These are phyloP conservation scores for Tetracentron sinense DNA, from an alignment of 164 flowering plant species.

Conservation along the genomic window DNA sequence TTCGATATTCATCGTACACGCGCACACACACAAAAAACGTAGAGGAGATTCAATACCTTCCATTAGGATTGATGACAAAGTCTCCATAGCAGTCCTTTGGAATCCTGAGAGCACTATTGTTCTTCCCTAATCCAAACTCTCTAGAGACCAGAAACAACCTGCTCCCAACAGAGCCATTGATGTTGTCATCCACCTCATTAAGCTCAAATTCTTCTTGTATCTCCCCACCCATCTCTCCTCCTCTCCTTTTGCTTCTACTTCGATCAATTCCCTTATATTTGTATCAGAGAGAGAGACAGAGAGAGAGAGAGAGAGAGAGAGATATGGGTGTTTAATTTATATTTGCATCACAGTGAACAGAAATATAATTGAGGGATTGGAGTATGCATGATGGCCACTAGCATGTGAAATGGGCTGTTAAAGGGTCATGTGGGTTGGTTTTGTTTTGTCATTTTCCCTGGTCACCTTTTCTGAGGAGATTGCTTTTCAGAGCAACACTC, in stretches of 20 bases:
- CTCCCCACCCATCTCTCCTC: constrained; percentile 10
- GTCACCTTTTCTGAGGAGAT: too few relatives aligned
- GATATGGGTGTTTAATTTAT: neutral
- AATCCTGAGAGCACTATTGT: neutral
- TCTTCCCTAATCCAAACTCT: constrained; percentile 3
- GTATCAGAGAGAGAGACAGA: neutral
- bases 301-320: neutral
- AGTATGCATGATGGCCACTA: constrained; percentile 18
- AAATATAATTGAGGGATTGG: constrained; percentile 5
- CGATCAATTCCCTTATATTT: neutral
- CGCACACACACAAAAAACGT: neutral
- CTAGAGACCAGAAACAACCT: constrained; percentile 12
- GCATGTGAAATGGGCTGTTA: constrained; percentile 10
- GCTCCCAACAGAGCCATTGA: constrained; percentile 12
- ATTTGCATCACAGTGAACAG: neutral
- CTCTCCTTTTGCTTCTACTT: neutral
- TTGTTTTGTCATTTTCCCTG: too few relatives aligned
- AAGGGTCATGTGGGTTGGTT: too few relatives aligned
- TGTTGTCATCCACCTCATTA: constrained; percentile 18
- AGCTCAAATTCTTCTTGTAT: constrained; percentile 16
- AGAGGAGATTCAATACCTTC: constrained; percentile 10
- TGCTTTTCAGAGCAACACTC: too few relatives aligned
- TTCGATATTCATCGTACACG: neutral
- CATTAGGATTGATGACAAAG: constrained; percentile 22
- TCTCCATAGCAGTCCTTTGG: constrained; percentile 10